Conservation (phyloP, 495 filamentous ascomycete species). For the Geoglossum glabrum region DNA sequence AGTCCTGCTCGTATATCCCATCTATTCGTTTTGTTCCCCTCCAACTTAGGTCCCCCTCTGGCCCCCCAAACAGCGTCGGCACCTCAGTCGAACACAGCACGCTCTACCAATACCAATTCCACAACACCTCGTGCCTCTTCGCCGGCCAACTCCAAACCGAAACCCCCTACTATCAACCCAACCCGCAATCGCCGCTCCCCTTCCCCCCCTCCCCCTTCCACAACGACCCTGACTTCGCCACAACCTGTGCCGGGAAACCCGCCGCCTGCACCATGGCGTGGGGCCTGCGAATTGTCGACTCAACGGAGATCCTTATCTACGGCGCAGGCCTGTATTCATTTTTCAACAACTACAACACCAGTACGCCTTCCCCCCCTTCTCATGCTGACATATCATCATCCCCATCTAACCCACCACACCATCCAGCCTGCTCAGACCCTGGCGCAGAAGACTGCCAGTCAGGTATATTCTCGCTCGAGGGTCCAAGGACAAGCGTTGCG, state of each 20-base stretch:
- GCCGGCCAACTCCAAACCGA: constrained; percentile 69
- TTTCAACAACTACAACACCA: constrained; percentile 31
- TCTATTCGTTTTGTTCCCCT: no score
- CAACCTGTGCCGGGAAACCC: constrained; percentile 14
- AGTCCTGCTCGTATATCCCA: no score
- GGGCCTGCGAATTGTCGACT: constrained; percentile 27
- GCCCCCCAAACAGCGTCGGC: constrained; percentile 32
- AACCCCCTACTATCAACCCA: constrained; percentile 35
- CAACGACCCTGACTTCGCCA: constrained; percentile 19
- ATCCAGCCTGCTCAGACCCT: constrained; percentile 23
- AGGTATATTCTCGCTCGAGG: constrained; percentile 36
- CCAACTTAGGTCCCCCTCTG: neutral
- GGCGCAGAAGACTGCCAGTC: constrained; percentile 37
- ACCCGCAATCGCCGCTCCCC: constrained; percentile 15
- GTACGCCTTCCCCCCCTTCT: neutral
- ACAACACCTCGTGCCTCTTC: constrained; percentile 45
- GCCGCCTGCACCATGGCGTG: constrained; percentile 27
- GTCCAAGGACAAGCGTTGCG: constrained; percentile 11
- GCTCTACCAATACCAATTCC: constrained; percentile 68
- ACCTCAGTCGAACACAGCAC: constrained; percentile 59
- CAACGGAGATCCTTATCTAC: constrained; percentile 14
- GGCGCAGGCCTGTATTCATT: constrained; percentile 29
- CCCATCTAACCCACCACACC: neutral
- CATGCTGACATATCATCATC: no score
- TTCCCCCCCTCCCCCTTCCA: constrained; percentile 14